Conservation (phyloP, 2,329 filamentous ascomycete genomes). For the Dactylellina parvicollis region DNA sequence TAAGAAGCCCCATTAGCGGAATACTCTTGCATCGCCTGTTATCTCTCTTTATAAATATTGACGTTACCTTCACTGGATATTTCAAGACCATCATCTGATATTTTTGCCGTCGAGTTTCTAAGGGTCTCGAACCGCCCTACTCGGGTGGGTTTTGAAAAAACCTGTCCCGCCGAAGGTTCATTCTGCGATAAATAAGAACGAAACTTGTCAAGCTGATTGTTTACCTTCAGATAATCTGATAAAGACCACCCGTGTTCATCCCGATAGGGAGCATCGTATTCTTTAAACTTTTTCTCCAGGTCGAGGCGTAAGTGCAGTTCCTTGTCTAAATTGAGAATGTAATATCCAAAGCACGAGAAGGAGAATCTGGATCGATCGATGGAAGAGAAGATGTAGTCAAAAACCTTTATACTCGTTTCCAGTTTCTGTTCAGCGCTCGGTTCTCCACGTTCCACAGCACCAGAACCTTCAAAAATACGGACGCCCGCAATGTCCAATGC, state of each 20-base stretch:
- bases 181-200: background rate
- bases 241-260: constrained; percentile 14
- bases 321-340: background rate
- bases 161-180: background rate
- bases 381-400: background rate
- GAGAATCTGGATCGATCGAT: background rate
- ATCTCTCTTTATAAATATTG: background rate
- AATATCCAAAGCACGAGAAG: background rate
- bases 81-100: constrained; percentile 1
- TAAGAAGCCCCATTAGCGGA: background rate
- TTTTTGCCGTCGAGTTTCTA: background rate
- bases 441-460: background rate
- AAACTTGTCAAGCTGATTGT: background rate
- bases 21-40: background rate
- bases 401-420: background rate
- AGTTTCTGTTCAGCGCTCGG: background rate
- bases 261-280: background rate
- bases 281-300: background rate
- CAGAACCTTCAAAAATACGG: background rate
- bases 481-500: background rate
- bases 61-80: background rate
- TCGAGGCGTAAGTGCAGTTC: background rate
- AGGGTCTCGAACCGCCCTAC: background rate
- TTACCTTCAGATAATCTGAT: background rate
- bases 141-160: background rate